A percentile compares a stretch with the other conserved stretches of the same genome.
phyloP scores from a whole-genome alignment of 495 filamentous ascomycete species.

The Aspergillus haitiensis region DNA sequence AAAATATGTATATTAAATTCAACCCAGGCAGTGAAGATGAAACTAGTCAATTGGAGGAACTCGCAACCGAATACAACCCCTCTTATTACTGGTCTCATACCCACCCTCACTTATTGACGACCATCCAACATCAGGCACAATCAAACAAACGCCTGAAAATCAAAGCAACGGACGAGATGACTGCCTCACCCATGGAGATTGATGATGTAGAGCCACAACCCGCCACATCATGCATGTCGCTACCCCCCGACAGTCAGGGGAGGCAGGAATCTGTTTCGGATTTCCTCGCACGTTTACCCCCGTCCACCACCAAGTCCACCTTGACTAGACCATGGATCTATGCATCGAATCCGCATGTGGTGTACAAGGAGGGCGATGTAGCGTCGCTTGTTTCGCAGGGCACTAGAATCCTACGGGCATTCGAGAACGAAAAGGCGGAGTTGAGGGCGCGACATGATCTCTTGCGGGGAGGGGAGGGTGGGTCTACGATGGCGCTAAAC shows the following conservation, averaged over 20 bases:
- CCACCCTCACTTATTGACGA: conserved; percentile 37
- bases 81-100: conserved; percentile 45
- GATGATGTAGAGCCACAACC: not conserved
- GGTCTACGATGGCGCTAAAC: conserved; percentile 41
- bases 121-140: conserved; percentile 25
- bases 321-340: conserved; percentile 63
- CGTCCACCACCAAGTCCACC: conserved; percentile 51
- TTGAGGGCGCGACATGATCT: conserved; percentile 41
- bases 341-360: conserved; percentile 54
- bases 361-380: conserved; percentile 31
- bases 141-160: not conserved
- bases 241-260: conserved; percentile 42
- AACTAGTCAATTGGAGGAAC: conserved; percentile 37
- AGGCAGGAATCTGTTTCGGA: conserved; percentile 56
- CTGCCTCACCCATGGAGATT: conserved; percentile 13
- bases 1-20: not conserved
- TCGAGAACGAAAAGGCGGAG: conserved; percentile 34
- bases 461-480: conserved; percentile 27
- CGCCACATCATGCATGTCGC: not conserved
- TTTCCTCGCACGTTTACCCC: conserved; percentile 67
- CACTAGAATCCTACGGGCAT: conserved; percentile 41
- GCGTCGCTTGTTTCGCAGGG: conserved; percentile 48
- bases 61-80: conserved; percentile 44
- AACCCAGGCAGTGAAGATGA: conserved; percentile 54
- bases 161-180: conserved; percentile 2